Percentiles rank a stretch among this genome's conserved stretches.
phyloP scores from a whole-genome alignment of 306 rosid genomes.

The Vigna hirtella region DNA sequence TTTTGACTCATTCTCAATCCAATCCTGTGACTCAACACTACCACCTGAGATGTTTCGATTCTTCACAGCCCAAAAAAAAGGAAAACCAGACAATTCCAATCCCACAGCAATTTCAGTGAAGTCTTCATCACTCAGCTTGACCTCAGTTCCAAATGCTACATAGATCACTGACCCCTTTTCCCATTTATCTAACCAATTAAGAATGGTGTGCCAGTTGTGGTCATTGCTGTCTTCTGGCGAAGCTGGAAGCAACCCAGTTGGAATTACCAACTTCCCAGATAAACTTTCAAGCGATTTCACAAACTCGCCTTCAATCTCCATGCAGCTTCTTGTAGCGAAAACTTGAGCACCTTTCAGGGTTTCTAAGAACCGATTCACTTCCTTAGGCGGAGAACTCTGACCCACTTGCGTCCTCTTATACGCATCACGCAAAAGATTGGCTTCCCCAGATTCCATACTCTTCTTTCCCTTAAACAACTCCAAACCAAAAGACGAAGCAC shows the following conservation, averaged over 20 bases:
- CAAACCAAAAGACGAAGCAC: neutral
- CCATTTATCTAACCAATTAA: slow-evolving; percentile 5
- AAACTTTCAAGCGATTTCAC: neutral
- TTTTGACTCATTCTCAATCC: neutral
- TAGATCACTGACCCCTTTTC: neutral
- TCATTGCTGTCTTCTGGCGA: neutral
- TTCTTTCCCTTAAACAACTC: no score
- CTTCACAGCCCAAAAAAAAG: neutral
- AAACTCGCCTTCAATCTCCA: neutral
- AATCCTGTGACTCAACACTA: neutral
- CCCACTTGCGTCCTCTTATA: no score
- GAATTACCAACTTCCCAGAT: neutral
- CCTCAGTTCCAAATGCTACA: slow-evolving; percentile 1
- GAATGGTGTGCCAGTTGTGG: neutral
- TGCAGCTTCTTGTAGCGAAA: neutral
- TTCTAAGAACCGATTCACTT: neutral
- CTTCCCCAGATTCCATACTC: neutral
- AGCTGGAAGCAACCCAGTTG: neutral
- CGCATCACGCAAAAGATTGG: no score
- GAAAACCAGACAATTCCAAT: neutral
- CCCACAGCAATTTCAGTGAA: neutral
- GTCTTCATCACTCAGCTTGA: neutral
- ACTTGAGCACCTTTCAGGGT: neutral
- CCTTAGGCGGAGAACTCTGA: neutral
- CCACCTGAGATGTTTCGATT: neutral